phyloP scores from a whole-genome alignment of 73 alveolate genomes.

The Halteria grandinella region DNA sequence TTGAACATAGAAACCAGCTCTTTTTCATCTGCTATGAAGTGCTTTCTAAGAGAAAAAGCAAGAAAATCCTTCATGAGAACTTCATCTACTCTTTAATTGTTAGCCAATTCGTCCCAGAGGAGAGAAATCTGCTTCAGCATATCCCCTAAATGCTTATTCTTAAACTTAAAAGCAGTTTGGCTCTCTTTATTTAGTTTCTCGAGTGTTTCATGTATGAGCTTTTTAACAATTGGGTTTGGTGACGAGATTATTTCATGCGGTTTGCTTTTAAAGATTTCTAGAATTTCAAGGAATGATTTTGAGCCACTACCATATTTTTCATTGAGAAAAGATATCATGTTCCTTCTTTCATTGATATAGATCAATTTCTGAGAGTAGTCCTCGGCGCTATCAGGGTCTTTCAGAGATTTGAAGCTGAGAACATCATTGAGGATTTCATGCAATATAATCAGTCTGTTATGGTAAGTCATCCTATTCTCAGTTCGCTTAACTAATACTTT shows the following conservation, averaged over 20 bases:
- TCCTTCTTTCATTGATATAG: conserved; percentile 26
- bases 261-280: background rate
- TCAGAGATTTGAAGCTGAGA: conserved; percentile 1
- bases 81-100: conserved; percentile 7
- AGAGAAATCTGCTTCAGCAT: background rate
- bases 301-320: conserved; percentile 33
- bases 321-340: conserved; percentile 12
- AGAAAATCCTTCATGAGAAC: conserved; percentile 29
- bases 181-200: conserved; percentile 14
- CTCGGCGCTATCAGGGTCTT: conserved; percentile 24
- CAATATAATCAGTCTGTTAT: conserved; percentile 14
- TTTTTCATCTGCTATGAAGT: conserved; percentile 24
- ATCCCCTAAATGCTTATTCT: conserved; percentile 17
- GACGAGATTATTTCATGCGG: conserved; percentile 9
- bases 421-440: conserved; percentile 45
- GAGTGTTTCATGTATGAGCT: conserved; percentile 8
- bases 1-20: conserved; percentile 27
- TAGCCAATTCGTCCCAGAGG: conserved; percentile 40
- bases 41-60: background rate
- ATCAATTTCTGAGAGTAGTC: conserved; percentile 19
- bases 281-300: conserved; percentile 19
- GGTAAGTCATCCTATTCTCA: conserved; percentile 11
- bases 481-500: background rate
- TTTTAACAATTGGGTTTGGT: conserved; percentile 23
- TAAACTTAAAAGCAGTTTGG: conserved; percentile 17